Conservation (phyloP, 192 early-diverging fungal species). For the Entomortierella chlamydospora region DNA sequence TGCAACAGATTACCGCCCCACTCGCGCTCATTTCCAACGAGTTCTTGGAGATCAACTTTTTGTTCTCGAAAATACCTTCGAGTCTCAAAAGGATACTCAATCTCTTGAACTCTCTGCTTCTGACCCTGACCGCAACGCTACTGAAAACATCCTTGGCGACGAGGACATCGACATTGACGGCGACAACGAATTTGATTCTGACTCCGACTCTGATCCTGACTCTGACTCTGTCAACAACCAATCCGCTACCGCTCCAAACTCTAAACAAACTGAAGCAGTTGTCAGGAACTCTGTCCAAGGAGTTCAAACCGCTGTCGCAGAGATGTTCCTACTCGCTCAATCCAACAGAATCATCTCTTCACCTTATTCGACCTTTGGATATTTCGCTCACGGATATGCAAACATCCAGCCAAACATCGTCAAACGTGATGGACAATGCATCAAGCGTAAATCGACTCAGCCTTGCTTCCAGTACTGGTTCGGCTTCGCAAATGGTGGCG, state of each 20-base stretch:
- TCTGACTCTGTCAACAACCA: too few relatives aligned
- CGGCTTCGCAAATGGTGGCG: conserved; percentile 49
- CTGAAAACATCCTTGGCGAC: too few relatives aligned
- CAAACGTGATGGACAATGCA: conserved; percentile 45
- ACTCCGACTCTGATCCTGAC: neutral
- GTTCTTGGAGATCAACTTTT: conserved; percentile 35
- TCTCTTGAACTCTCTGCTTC: neutral
- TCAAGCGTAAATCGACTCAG: conserved; percentile 35
- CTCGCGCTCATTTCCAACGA: conserved; percentile 38
- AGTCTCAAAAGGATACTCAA: conserved; percentile 1
- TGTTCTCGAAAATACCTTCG: conserved; percentile 47
- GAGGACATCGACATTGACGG: neutral
- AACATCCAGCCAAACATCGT: conserved; percentile 49
- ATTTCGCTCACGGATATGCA: conserved; percentile 44
- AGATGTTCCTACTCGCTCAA: conserved; percentile 44
- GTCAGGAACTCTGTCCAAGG: conserved; percentile 41
- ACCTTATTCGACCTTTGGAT: conserved; percentile 50
- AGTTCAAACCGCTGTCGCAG: conserved; percentile 47
- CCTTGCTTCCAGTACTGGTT: conserved; percentile 56
- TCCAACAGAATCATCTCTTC: conserved; percentile 42
- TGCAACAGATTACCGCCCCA: conserved; percentile 46
- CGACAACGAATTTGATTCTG: neutral
- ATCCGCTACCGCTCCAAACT: too few relatives aligned
- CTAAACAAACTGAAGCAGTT: conserved; percentile 26
- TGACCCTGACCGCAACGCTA: too few relatives aligned